A percentile compares a stretch with the other conserved stretches of the same genome.
Evolutionary conservation across 2,329 filamentous ascomycete genomes (phyloP).

Genomic region (Aureobasidium subglaciale): DNA sequence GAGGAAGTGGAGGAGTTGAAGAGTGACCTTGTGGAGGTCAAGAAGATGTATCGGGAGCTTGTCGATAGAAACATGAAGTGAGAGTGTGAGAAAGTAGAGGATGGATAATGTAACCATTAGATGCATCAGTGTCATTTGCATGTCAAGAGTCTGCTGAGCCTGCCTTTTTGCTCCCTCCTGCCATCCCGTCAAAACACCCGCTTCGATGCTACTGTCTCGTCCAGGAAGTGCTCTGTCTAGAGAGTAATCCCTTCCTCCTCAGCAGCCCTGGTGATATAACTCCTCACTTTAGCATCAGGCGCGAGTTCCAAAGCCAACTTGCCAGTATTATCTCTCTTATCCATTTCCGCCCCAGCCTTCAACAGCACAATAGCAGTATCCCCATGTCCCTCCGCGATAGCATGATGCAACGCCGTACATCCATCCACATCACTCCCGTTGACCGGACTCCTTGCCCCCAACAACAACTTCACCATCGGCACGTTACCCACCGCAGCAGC

Average conservation of each 20-base stretch:
- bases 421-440: slow-evolving; percentile 78
- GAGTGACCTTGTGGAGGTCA: slow-evolving; percentile 85
- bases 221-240: not conserved
- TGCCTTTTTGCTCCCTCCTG: no score
- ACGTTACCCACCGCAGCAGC: slow-evolving; percentile 83
- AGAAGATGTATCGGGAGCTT: slow-evolving; percentile 91
- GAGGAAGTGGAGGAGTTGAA: slow-evolving; percentile 86
- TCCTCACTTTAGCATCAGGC: slow-evolving; percentile 73
- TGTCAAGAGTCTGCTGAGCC: not conserved
- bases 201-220: not conserved
- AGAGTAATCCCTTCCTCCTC: slow-evolving; percentile 78
- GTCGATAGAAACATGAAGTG: slow-evolving; percentile 49
- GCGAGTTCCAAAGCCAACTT: slow-evolving; percentile 70
- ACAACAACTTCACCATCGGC: slow-evolving; percentile 75
- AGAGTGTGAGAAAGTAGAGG: not conserved
- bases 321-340: slow-evolving; percentile 68
- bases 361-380: slow-evolving; percentile 78
- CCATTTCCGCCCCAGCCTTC: slow-evolving; percentile 74
- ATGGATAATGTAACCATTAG: not conserved
- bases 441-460: slow-evolving; percentile 71
- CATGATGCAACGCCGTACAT: slow-evolving; percentile 82
- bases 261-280: slow-evolving; percentile 69
- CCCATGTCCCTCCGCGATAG: slow-evolving; percentile 66
- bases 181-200: not conserved
- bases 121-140: not conserved